Evolutionary conservation across 1,284 basidiomycete genomes (phyloP), one percentile per base, ranked within the genome.

Genomic region (Ustilago bromivora): DNA sequence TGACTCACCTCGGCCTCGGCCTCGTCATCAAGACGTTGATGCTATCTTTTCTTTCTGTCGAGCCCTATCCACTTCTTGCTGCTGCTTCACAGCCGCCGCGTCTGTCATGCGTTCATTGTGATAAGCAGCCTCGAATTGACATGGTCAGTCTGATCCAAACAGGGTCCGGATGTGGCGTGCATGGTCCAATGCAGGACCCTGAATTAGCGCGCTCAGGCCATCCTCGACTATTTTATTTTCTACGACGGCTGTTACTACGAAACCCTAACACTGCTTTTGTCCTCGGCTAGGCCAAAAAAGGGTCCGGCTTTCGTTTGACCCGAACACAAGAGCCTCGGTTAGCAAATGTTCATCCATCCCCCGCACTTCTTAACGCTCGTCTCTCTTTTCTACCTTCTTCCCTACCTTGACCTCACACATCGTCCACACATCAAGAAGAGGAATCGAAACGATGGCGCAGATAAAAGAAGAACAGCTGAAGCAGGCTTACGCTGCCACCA

Each of bases 401-500:
- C 41, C 31, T 43, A 34, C 38, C 36, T 28, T 53, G 32, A 47
- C 32, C 28, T 41, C 41, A 32, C 31, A 12, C 11, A 51, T 4
- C 49, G 13, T 13, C n/a, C 28, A 28, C 10, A 17, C 11, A 19
- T 32, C 46, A 34, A 32, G 12, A 17, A 40, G n/a, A 40, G 8
- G 5, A 13, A 40, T 23, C 43, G 36, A 8, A 61, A 53, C 35
- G 19, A 76, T 76, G 74, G 57, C 66, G 3, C 70, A 72, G 31
- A 56, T 31, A 13, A 76, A 69, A 36, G 52, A 68, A 12, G 69
- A 68, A 40, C 66, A 68, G 57, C 71, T 68, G 10, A 74, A 78
- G 46, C 23, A 71, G 54, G 76, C 71, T 19, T 82, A 82, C 65
- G 66, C 75, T 23, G 58, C 52, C 6, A 80, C 78, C 19, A 58